phyloP scores from a whole-genome alignment of 805 yeast species.

The Ogataea pini region DNA sequence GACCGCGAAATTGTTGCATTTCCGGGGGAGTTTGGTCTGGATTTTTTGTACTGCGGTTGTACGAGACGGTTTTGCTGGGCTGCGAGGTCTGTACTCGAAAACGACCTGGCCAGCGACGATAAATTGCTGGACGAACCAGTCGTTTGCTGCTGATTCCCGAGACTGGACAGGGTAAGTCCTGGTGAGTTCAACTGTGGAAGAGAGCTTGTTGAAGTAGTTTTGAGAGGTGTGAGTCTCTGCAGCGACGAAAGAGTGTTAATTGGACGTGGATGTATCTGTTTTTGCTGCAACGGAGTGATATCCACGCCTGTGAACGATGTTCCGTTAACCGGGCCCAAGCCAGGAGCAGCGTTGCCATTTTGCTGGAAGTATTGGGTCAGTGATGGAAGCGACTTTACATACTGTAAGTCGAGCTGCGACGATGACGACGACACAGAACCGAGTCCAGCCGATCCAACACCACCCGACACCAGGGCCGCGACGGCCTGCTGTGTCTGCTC shows the following conservation, averaged over 20 bases:
- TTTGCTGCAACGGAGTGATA: conserved; percentile 23
- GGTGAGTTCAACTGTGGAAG: conserved; percentile 15
- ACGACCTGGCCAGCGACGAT: conserved; percentile 26
- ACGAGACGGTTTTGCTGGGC: conserved; percentile 13
- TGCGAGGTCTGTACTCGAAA: conserved; percentile 46
- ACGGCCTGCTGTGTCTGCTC: conserved; percentile 23
- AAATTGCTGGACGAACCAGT: conserved; percentile 13
- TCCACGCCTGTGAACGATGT: conserved; percentile 26
- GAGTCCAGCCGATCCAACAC: neutral
- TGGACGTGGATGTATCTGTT: conserved; percentile 22
- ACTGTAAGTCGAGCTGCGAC: conserved; percentile 28
- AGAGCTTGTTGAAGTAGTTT: conserved; percentile 20
- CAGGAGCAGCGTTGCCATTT: conserved; percentile 8
- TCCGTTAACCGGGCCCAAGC: too few relatives aligned
- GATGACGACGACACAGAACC: neutral
- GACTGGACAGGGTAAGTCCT: conserved; percentile 10
- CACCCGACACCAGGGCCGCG: conserved; percentile 22
- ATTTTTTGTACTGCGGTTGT: conserved; percentile 45
- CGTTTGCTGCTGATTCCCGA: conserved; percentile 9
- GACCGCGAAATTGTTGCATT: conserved; percentile 26
- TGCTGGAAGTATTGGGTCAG: conserved; percentile 47
- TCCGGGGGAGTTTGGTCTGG: conserved; percentile 52
- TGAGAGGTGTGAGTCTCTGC: conserved; percentile 47
- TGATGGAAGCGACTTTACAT: conserved; percentile 55
- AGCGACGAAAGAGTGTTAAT: conserved; percentile 43